These are phyloP conservation scores for Aspergillus quadrilineatus DNA, from an alignment of 2,329 filamentous ascomycete genomes.

Conservation along the genomic window DNA sequence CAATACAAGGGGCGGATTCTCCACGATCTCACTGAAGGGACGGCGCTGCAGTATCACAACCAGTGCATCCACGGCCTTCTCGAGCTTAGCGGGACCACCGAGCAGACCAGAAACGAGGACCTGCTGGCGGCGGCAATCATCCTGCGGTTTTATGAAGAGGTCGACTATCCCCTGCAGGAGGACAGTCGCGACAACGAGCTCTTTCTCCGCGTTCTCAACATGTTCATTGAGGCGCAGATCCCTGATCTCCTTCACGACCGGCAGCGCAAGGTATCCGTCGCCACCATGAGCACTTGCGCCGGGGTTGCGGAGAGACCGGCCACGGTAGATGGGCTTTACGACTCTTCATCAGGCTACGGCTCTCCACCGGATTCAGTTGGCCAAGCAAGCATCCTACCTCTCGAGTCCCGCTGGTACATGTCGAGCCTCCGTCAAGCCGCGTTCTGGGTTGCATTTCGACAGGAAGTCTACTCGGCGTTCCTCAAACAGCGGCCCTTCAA, in stretches of 20 bases:
- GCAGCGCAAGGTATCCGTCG: not conserved
- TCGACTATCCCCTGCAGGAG: slow-evolving; percentile 26
- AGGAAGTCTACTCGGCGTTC: slow-evolving; percentile 49
- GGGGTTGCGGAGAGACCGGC: no score
- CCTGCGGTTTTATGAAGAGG: slow-evolving; percentile 46
- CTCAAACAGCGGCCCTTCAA: slow-evolving; percentile 36
- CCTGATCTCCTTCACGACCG: not conserved
- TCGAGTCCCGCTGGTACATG: slow-evolving; percentile 3
- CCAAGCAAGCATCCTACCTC: not conserved
- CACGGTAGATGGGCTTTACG: no score
- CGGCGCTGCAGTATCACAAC: slow-evolving; percentile 41
- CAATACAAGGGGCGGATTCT: slow-evolving; percentile 17
- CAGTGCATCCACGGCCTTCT: slow-evolving; percentile 41
- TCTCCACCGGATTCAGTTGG: no score
- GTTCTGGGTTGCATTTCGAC: slow-evolving; percentile 49
- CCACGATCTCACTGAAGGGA: slow-evolving; percentile 28
- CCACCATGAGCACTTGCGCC: no score
- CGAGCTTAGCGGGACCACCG: slow-evolving; percentile 19
- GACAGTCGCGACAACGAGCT: slow-evolving; percentile 21
- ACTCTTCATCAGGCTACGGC: not conserved
- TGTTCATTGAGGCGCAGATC: slow-evolving; percentile 25
- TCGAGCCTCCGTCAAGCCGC: slow-evolving; percentile 41
- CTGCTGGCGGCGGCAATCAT: slow-evolving; percentile 44
- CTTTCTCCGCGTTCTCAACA: slow-evolving; percentile 24
- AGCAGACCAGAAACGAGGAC: slow-evolving; percentile 9